Evolutionary conservation across 2,329 filamentous ascomycete genomes (phyloP).

Genomic region (Cordyceps javanica): DNA sequence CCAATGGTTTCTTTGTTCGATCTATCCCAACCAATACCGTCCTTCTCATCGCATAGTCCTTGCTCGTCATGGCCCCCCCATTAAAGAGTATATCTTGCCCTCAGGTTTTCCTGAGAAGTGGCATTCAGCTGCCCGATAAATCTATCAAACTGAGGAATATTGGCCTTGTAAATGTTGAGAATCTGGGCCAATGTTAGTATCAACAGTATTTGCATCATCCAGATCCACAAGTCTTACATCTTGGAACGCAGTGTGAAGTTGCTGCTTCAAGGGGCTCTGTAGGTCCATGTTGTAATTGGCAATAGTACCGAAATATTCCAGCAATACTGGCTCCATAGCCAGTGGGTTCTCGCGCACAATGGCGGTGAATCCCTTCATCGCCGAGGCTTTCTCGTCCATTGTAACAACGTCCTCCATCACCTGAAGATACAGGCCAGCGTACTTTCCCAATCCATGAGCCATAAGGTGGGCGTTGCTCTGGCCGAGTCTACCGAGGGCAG

Average conservation of each 20-base stretch:
- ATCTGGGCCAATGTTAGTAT: conserved; percentile 31
- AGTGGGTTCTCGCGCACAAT: conserved; percentile 82
- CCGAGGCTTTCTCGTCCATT: conserved; percentile 90
- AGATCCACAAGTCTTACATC: conserved; percentile 48
- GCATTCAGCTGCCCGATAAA: conserved; percentile 47
- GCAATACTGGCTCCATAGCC: conserved; percentile 81
- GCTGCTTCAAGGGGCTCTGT: conserved; percentile 54
- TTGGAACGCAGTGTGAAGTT: conserved; percentile 67
- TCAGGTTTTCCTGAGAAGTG: conserved; percentile 44
- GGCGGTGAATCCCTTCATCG: conserved; percentile 83
- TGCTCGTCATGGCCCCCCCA: neutral
- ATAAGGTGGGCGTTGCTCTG: conserved; percentile 70
- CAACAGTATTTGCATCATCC: neutral
- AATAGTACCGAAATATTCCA: conserved; percentile 78
- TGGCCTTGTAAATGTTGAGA: conserved; percentile 48
- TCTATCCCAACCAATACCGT: neutral
- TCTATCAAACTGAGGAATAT: conserved; percentile 53
- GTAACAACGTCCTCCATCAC: conserved; percentile 80
- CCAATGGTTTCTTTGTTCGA: neutral
- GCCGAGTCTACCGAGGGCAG: conserved; percentile 83
- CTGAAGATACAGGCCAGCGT: conserved; percentile 74
- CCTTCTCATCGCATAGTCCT: neutral
- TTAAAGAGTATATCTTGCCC: conserved; percentile 40
- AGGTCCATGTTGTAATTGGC: conserved; percentile 64
- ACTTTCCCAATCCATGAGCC: conserved; percentile 70